phyloP scores from a whole-genome alignment of 2,329 filamentous ascomycete genomes.

The Colletotrichum tropicicola region DNA sequence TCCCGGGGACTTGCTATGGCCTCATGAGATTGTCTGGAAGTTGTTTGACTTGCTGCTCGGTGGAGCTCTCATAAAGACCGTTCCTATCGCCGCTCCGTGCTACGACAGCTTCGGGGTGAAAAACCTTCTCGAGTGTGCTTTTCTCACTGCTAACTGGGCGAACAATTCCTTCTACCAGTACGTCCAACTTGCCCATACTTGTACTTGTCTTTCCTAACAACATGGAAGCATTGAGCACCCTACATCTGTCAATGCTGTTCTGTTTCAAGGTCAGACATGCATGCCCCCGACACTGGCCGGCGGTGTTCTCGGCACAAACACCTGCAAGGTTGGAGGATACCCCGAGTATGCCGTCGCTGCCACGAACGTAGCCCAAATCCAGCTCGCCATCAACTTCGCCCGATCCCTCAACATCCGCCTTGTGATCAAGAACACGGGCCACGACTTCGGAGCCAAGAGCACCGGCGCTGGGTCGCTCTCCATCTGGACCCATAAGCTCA shows the following conservation, averaged over 20 bases:
- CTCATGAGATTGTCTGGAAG: constrained; percentile 36
- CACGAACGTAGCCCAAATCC: constrained; percentile 37
- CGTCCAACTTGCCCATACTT: not conserved
- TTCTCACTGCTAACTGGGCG: constrained; percentile 27
- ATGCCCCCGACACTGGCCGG: not conserved
- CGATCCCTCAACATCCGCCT: constrained; percentile 51
- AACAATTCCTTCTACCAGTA: not conserved
- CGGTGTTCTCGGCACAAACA: not conserved
- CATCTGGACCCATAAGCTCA: constrained; percentile 37
- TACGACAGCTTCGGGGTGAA: constrained; percentile 38
- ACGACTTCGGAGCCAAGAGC: constrained; percentile 55
- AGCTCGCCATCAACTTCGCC: constrained; percentile 48
- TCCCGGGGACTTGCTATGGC: constrained; percentile 41
- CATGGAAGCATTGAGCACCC: constrained; percentile 34
- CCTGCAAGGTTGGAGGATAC: not conserved
- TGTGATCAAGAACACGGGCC: constrained; percentile 49
- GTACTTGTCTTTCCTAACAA: constrained; percentile 15
- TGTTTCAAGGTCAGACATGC: constrained; percentile 30
- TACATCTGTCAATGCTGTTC: constrained; percentile 32
- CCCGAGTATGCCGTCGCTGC: not conserved
- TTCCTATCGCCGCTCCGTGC: constrained; percentile 40
- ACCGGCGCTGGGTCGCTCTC: constrained; percentile 58
- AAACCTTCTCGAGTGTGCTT: constrained; percentile 37
- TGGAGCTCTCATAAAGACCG: constrained; percentile 37
- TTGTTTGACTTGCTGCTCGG: constrained; percentile 44